These are phyloP conservation scores for Peribolospora baueri DNA, from an alignment of 768 basidiomycete genomes.

Conservation along the genomic window DNA sequence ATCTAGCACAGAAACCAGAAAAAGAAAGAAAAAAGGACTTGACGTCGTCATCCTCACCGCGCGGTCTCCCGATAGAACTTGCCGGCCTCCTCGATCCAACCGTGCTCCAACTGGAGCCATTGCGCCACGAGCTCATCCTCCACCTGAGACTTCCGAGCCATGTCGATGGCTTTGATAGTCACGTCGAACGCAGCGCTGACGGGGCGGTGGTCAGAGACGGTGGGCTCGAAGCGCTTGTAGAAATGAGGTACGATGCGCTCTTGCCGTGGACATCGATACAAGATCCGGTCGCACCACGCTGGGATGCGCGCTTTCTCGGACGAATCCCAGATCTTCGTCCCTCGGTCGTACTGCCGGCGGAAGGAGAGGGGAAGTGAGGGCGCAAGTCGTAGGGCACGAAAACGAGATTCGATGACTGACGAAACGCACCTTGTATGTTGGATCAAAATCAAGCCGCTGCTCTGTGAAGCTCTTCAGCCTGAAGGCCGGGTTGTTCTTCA, in stretches of 20 bases:
- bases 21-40: too few species aligned
- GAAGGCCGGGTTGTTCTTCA: conserved; percentile 65
- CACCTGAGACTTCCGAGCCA: conserved; percentile 32
- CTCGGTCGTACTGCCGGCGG: conserved; percentile 36
- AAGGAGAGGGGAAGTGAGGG: neutral
- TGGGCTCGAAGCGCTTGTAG: conserved; percentile 61
- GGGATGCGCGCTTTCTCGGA: conserved; percentile 72
- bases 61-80: conserved; percentile 5
- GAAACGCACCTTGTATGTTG: conserved; percentile 50
- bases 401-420: neutral
- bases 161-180: conserved; percentile 45
- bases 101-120: conserved; percentile 19
- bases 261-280: conserved; percentile 31
- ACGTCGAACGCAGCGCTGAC: conserved; percentile 52
- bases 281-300: conserved; percentile 88
- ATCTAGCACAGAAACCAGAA: too few species aligned
- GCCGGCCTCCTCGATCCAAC: conserved; percentile 15
- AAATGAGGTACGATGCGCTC: conserved; percentile 31
- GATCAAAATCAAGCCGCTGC: conserved; percentile 50
- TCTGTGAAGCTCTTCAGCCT: conserved; percentile 63
- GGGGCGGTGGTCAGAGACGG: conserved; percentile 75
- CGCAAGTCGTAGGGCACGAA: too few species aligned
- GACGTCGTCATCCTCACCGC: too few species aligned
- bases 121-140: conserved; percentile 31
- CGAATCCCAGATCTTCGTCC: conserved; percentile 53